Evolutionary conservation across 2,329 filamentous ascomycete species (phyloP).

Genomic region (Alternaria sp.): DNA sequence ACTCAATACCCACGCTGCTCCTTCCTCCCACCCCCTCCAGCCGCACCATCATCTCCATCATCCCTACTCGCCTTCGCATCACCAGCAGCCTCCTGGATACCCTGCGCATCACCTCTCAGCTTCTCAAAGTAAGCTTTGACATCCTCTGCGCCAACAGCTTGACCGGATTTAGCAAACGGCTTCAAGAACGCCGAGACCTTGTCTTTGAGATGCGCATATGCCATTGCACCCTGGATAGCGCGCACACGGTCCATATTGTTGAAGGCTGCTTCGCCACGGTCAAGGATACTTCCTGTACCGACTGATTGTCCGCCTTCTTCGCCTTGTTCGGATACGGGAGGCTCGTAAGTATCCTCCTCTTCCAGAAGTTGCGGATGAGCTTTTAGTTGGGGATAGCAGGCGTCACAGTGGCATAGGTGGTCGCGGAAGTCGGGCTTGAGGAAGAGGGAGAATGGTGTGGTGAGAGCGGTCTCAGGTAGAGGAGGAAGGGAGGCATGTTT

Average conservation of each 20-base stretch:
- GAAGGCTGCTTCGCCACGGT: constrained; percentile 90
- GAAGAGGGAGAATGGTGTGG: constrained; percentile 79
- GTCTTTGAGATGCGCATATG: constrained; percentile 95
- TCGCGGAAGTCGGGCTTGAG: constrained; percentile 80
- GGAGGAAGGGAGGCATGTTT: constrained; percentile 68
- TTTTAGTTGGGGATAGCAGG: constrained; percentile 78
- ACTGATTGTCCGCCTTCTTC: constrained; percentile 65
- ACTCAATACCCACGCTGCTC: constrained; percentile 54
- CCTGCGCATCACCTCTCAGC: constrained; percentile 84
- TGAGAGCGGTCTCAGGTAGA: constrained; percentile 60
- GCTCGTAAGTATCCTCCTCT: constrained; percentile 93
- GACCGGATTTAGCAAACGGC: constrained; percentile 90
- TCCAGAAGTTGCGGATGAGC: constrained; percentile 83
- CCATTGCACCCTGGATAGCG: constrained; percentile 95
- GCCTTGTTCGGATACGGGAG: constrained; percentile 72
- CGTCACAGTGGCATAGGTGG: constrained; percentile 79
- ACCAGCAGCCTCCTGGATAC: constrained; percentile 59
- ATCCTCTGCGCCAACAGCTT: constrained; percentile 90
- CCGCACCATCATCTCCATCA: constrained; percentile 33
- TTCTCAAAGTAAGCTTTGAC: constrained; percentile 97
- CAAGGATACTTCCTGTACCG: constrained; percentile 83
- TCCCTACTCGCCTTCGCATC: constrained; percentile 41
- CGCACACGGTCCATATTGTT: constrained; percentile 90
- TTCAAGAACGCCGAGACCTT: constrained; percentile 94
- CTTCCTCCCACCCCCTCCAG: constrained; percentile 41